phyloP scores from a whole-genome alignment of 2,329 filamentous ascomycete species.

The Paecilomyces fulvus region DNA sequence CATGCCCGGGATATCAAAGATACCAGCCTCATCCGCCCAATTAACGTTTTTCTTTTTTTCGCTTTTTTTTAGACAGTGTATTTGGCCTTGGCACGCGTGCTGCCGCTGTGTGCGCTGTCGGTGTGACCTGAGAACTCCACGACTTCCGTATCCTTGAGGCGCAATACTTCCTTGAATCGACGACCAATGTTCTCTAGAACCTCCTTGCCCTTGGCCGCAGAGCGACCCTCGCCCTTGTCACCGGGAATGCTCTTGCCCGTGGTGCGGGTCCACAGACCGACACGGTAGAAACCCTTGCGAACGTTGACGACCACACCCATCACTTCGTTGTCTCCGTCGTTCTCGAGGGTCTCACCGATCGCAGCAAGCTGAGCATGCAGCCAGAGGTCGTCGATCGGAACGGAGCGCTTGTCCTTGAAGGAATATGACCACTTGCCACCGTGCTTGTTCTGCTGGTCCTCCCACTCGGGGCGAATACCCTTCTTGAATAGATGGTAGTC shows the following conservation, averaged over 20 bases:
- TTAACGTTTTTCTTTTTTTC: not conserved
- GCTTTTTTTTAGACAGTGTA: constrained; percentile 59
- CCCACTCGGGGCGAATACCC: constrained; percentile 95
- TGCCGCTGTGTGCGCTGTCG: constrained; percentile 84
- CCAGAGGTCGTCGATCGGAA: constrained; percentile 94
- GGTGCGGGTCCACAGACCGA: constrained; percentile 94
- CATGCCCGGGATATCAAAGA: not conserved
- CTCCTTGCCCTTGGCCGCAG: constrained; percentile 73
- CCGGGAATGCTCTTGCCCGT: constrained; percentile 75
- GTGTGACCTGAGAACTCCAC: constrained; percentile 97
- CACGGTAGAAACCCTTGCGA: constrained; percentile 94
- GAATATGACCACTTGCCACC: constrained; percentile 98
- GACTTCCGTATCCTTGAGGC: constrained; percentile 64
- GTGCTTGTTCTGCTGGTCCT: constrained; percentile 97
- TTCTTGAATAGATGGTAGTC: constrained; percentile 99
- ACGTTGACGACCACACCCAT: constrained; percentile 99
- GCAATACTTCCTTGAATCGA: constrained; percentile 87
- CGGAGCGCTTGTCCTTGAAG: constrained; percentile 88
- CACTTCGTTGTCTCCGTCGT: constrained; percentile 86
- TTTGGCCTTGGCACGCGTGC: constrained; percentile 93
- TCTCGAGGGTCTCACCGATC: constrained; percentile 95
- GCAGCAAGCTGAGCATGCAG: constrained; percentile 93
- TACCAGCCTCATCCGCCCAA: not conserved
- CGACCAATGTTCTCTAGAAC: constrained; percentile 75
- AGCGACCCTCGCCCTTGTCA: constrained; percentile 68